Evolutionary conservation across 2,329 filamentous ascomycete genomes (phyloP).

Genomic region (Cordyceps fumosorosea): DNA sequence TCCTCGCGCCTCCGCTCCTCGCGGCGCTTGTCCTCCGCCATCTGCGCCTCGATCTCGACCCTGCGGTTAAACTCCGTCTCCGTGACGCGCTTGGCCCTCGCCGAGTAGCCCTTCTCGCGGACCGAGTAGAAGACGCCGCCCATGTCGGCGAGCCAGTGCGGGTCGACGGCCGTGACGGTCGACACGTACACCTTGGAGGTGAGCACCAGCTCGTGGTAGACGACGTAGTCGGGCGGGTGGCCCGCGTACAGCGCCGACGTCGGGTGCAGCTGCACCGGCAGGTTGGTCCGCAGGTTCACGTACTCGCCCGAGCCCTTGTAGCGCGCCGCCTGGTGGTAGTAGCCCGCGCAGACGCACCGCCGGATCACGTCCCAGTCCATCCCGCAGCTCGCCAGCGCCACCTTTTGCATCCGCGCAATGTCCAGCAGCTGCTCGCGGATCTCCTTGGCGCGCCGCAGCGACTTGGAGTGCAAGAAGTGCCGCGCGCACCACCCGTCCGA

Average conservation of each 20-base stretch:
- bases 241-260: constrained; percentile 92
- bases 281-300: constrained; percentile 89
- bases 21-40: constrained; percentile 74
- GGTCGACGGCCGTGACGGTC: constrained; percentile 91
- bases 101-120: constrained; percentile 94
- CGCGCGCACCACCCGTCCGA: constrained; percentile 88
- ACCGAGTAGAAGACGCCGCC: constrained; percentile 96
- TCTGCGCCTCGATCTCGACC: constrained; percentile 89
- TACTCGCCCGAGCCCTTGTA: constrained; percentile 97
- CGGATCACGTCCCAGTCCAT: constrained; percentile 96
- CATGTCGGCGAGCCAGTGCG: constrained; percentile 93
- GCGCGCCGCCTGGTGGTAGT: constrained; percentile 95
- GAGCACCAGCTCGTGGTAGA: constrained; percentile 96
- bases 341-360: constrained; percentile 94
- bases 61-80: constrained; percentile 89
- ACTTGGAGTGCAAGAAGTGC: constrained; percentile 95
- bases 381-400: constrained; percentile 79
- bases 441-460: constrained; percentile 82
- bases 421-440: constrained; percentile 89
- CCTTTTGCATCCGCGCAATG: constrained; percentile 91
- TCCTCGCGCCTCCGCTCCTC: constrained; percentile 49
- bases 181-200: constrained; percentile 98
- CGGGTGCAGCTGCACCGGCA: constrained; percentile 89
- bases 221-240: constrained; percentile 91
- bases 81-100: constrained; percentile 75